Conservation (phyloP, 768 basidiomycete genomes). For the Lentinula sp. region DNA sequence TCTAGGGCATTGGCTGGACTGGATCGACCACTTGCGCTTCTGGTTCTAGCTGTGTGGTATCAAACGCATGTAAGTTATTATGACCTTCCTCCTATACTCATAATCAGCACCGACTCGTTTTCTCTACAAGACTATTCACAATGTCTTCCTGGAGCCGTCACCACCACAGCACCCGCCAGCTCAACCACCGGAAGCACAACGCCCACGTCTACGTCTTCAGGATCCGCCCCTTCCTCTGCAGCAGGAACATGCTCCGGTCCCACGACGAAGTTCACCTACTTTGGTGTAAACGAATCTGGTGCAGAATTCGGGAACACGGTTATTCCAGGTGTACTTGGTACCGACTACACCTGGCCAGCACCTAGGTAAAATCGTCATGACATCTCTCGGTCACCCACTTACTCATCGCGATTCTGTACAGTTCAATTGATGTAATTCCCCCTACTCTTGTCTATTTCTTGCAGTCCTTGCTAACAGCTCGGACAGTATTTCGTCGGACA, state of each 20-base stretch:
- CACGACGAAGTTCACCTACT: conserved; percentile 52
- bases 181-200: conserved; percentile 12
- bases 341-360: conserved; percentile 44
- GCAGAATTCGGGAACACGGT: conserved; percentile 51
- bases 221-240: conserved; percentile 18
- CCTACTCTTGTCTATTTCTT: background rate
- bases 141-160: conserved; percentile 30
- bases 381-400: background rate
- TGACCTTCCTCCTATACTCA: background rate
- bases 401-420: conserved; percentile 6
- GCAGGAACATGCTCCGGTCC: conserved; percentile 27
- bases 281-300: conserved; percentile 59
- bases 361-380: conserved; percentile 10
- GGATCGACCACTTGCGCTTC: conserved; percentile 42
- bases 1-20: conserved; percentile 32
- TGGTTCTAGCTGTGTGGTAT: conserved; percentile 32
- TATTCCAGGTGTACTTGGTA: conserved; percentile 36
- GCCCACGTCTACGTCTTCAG: conserved; percentile 19
- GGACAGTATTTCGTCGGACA: conserved; percentile 48
- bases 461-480: conserved; percentile 11
- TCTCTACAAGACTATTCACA: conserved; percentile 36
- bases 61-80: conserved; percentile 34
- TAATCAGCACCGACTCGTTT: background rate
- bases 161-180: conserved; percentile 19
- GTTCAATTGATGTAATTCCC: conserved; percentile 27